Evolutionary conservation across 441 rosid genomes (phyloP).

Genomic region (Adansonia gregorii): DNA sequence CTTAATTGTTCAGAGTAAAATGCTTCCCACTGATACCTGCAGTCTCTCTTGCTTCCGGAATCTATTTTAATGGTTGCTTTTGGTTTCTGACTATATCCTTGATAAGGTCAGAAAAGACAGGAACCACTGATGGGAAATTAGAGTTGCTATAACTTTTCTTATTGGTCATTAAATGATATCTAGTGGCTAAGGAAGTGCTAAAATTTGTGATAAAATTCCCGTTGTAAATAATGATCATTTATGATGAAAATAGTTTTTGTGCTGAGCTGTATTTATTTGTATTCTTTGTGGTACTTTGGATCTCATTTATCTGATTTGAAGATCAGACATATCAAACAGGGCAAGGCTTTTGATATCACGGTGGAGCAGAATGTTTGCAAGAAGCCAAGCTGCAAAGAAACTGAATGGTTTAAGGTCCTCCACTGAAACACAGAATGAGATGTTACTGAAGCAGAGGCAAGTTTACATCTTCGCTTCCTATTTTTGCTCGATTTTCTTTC

Average conservation of each 20-base stretch:
- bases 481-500: constrained; percentile 22
- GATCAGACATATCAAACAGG: constrained; percentile 99
- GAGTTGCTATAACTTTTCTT: background rate
- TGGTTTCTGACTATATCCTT: constrained; percentile 16
- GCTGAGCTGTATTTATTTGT: constrained; percentile 22
- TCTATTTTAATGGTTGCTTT: background rate
- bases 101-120: background rate
- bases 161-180: background rate
- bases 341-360: constrained; percentile 85
- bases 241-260: constrained; percentile 14
- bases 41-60: background rate
- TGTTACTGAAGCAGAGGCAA: constrained; percentile 84
- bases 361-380: constrained; percentile 92
- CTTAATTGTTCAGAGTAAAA: constrained; percentile 13
- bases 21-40: background rate
- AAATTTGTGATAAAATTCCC: background rate
- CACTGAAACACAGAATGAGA: constrained; percentile 64
- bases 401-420: constrained; percentile 63
- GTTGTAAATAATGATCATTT: background rate
- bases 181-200: background rate
- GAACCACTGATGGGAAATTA: constrained; percentile 11
- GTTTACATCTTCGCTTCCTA: constrained; percentile 36
- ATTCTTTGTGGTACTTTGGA: constrained; percentile 43
- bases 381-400: constrained; percentile 73
- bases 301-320: constrained; percentile 95